Evolutionary conservation across 208 protist species (phyloP).

Genomic region (Wallacemonas collosoma): DNA sequence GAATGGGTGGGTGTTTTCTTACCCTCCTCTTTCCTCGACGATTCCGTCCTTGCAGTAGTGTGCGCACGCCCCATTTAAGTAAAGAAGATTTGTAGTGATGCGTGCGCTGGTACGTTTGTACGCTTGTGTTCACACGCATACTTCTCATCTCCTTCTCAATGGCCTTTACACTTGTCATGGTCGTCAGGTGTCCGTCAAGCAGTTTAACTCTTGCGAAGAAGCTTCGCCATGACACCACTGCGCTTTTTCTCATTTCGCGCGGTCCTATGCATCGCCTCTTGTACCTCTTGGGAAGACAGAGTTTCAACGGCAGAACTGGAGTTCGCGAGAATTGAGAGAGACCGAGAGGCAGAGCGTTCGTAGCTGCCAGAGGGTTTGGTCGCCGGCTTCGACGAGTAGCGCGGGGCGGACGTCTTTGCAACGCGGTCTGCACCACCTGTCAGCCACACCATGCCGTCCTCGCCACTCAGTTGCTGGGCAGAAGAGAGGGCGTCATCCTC

Average conservation of each 20-base stretch:
- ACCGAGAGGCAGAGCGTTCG: background rate
- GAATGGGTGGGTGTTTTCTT: too few relatives aligned
- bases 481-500: background rate
- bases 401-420: background rate
- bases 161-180: too few relatives aligned
- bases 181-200: too few relatives aligned
- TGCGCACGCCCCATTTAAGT: too few relatives aligned
- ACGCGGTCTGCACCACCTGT: slow-evolving; percentile 17
- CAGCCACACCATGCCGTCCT: slow-evolving; percentile 21
- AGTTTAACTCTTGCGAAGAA: background rate
- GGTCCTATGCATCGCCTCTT: background rate
- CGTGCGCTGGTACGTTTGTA: too few relatives aligned
- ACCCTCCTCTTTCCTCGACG: too few relatives aligned
- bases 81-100: too few relatives aligned
- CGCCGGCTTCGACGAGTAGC: background rate
- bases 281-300: background rate
- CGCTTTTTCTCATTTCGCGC: slow-evolving; percentile 5
- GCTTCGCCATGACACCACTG: slow-evolving; percentile 14
- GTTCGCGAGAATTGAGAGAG: background rate
- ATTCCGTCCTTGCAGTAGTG: too few relatives aligned
- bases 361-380: background rate
- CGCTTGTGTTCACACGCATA: too few relatives aligned
- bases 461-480: background rate
- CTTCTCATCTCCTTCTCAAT: too few relatives aligned
- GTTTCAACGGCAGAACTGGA: background rate